These are phyloP conservation scores for Syzygium oleosum DNA, from an alignment of 345 rosid species.

Conservation along the genomic window DNA sequence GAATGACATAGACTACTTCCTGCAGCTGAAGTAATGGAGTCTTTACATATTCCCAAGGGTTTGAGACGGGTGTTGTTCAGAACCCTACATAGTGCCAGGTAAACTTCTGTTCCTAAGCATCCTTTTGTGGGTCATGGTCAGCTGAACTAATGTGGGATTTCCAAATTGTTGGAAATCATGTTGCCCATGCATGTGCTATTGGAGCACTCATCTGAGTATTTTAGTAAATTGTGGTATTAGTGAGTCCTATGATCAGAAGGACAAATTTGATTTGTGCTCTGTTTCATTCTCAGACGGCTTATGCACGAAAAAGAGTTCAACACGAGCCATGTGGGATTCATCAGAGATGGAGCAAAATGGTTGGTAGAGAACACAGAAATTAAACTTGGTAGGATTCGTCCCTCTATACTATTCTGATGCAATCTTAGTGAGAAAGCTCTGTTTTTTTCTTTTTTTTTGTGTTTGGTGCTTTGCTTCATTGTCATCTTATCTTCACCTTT, in stretches of 20 bases:
- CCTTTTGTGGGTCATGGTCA: neutral
- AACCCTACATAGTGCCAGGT: neutral
- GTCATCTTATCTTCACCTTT: too few species aligned
- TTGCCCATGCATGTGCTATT: too few species aligned
- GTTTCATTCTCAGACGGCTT: slow-evolving; percentile 34
- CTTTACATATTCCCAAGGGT: neutral
- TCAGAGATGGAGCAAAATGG: slow-evolving; percentile 67
- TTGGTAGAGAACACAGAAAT: slow-evolving; percentile 72
- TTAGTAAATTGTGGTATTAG: neutral
- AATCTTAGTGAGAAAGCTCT: neutral
- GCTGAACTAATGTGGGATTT: neutral
- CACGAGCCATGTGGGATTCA: slow-evolving; percentile 67
- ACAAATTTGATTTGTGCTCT: neutral
- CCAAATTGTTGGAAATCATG: neutral
- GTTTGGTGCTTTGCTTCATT: too few species aligned
- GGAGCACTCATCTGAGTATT: neutral
- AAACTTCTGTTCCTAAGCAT: neutral
- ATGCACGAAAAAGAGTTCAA: slow-evolving; percentile 62
- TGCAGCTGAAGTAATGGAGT: neutral
- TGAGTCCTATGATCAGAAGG: neutral
- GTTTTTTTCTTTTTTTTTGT: neutral
- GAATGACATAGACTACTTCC: neutral
- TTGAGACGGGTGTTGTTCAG: neutral
- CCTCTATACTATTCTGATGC: neutral
- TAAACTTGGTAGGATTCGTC: slow-evolving; percentile 46